Base-by-base conservation (phyloP, 441 rosid genomes). In the Populus hybrid region DNA sequence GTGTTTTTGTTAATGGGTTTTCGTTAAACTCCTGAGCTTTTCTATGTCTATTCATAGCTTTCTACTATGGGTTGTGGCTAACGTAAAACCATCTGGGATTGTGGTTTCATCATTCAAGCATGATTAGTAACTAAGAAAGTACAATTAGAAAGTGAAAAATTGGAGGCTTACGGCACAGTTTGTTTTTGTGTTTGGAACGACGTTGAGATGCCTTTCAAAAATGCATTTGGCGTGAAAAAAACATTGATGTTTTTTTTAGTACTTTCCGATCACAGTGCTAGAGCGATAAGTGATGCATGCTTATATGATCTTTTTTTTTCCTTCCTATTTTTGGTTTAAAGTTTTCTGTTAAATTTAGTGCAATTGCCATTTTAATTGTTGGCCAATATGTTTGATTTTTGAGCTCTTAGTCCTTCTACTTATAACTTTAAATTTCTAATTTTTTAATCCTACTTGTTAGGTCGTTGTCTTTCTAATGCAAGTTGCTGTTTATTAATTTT, bases 1-100 rank as follows among this genome's bases (percentile, higher is more conserved):
- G 38, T 73, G 78, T 75, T 72, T 54, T 40, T 77, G 69, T 14
- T 78, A 50, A 42, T 75, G 75, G 68, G 32, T 69, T 75, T 66
- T 76, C 26, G 46, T 69, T 74, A 16, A 71, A 73, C 67, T 40
- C 14, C 50, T 20, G 7, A 42, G 8, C 42, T 12, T 75, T 59
- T 23, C 24, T 59, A 63, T 10, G 11, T 26, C 38, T 23, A 2
- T 30, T 28, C 10, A 11, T 34, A 30, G 69, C 57, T 70, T 70
- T 40, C 35, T 3, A 8, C n/a, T 0, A 59, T 35, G 11, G 54
- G 11, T 7, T 54, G 24, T 21, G 34, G 23, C 59, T 12, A 73
- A 69, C 54, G 67, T 21, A n/a, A 30, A 30, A 50, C 24, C 35
- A 50, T 76, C 28, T 66, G 28, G 46, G 32, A 70, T 4, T 24